Base-by-base conservation (phyloP, 306 rosid genomes). In the Glycyrrhiza uralensis region DNA sequence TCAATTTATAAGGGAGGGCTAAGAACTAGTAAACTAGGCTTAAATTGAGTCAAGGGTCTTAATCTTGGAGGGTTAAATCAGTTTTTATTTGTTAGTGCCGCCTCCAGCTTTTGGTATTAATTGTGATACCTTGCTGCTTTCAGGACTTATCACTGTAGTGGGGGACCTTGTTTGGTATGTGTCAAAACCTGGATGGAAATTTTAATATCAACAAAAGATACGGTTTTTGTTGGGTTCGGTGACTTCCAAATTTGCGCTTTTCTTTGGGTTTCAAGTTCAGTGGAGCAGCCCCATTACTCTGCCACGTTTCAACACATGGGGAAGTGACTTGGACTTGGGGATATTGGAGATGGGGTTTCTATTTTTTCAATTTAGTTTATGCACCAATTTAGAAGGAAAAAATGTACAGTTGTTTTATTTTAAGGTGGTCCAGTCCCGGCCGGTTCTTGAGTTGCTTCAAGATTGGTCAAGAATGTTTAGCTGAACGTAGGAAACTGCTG, bases 1-100 rank as follows among this genome's bases (percentile, higher is more conserved):
- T 66, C 63, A 64, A 77, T 85, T 85, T 87, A 87, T 87, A 85
- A 26, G 14, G 52, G 63, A 1, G 6, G 35, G 38, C 2, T 11
- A 29, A 0, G 8, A 26, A 15, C 7, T 56, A 49, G 8, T 4
- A 24, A 72, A 49, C 71, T 73, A 58, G 88, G 88, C 82, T 69
- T 57, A 22, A 4, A 60, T 9, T 57, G 56, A 81, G 71, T 79
- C 61, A 49, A 57, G 17, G 35, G 90, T 81, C 82, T 12, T 20
- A 75, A 62, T 86, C 79, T 59, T 42, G 0, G n/a, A 57, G 26
- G 20, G 66, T 66, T 38, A 59, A 68, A 68, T 79, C 79, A 84
- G 15, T 0, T 33, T 81, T 84, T 78, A 28, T 59, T 39, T 72
- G 71, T 5, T 79, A 65, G 91, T 88, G 97, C 97, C 89, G 87